phyloP scores from a whole-genome alignment of 345 rosid genomes.

The Syzygium grande region DNA sequence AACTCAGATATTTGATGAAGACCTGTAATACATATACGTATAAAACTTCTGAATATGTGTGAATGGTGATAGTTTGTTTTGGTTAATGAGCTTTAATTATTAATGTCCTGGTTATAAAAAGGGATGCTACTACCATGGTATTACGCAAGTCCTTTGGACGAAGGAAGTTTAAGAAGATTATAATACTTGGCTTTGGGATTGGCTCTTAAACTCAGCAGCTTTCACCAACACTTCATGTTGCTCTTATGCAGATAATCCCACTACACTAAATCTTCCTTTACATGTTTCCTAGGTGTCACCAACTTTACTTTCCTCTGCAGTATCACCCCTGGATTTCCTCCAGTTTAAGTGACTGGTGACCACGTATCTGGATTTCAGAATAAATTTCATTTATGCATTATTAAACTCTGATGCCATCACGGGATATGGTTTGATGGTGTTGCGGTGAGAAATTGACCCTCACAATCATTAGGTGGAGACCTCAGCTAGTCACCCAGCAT shows the following conservation, averaged over 20 bases:
- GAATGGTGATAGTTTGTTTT: neutral
- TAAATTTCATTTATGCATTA: neutral
- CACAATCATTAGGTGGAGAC: neutral
- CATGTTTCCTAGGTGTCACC: neutral
- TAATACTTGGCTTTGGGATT: neutral
- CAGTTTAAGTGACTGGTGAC: neutral
- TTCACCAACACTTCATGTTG: neutral
- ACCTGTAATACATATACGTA: accelerated
- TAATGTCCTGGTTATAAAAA: neutral
- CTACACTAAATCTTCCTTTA: neutral
- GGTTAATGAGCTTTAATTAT: neutral
- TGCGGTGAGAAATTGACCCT: neutral
- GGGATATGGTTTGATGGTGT: neutral
- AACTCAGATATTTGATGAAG: neutral
- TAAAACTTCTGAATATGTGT: neutral
- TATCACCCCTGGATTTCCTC: neutral
- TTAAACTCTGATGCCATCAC: neutral
- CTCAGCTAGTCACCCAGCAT: neutral
- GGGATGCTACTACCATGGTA: neutral
- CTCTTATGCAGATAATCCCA: neutral
- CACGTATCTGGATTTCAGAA: neutral
- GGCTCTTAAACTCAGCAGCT: neutral
- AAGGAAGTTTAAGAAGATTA: neutral
- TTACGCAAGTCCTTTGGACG: neutral
- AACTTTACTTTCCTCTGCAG: neutral